Percentiles rank a stretch among this genome's conserved stretches.
phyloP scores from a whole-genome alignment of 2,329 filamentous ascomycete genomes.

The Leptographium radiaticola region DNA sequence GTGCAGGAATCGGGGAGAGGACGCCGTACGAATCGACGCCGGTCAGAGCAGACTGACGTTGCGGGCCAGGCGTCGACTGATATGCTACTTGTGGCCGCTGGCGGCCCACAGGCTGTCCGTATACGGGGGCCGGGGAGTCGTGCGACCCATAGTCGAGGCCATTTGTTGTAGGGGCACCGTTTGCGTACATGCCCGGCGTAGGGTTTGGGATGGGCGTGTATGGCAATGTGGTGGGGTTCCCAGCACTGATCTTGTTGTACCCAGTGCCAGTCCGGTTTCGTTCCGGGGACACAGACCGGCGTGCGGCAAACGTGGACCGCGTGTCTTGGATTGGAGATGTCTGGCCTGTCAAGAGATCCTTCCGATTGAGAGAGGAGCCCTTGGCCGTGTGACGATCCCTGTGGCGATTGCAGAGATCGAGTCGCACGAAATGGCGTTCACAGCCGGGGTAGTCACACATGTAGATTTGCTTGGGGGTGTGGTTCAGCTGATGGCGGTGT shows the following conservation, averaged over 20 bases:
- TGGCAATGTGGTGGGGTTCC: constrained; percentile 19
- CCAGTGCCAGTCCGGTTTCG: constrained; percentile 28
- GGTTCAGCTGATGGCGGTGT: constrained; percentile 88
- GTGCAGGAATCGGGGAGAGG: constrained; percentile 37
- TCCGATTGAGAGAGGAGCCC: constrained; percentile 62
- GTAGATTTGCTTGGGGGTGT: constrained; percentile 91
- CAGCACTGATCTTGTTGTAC: constrained; percentile 25
- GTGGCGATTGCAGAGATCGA: constrained; percentile 81
- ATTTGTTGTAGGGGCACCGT: constrained; percentile 15
- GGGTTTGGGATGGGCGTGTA: constrained; percentile 34
- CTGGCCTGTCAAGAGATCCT: constrained; percentile 51
- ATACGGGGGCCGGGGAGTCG: constrained; percentile 19
- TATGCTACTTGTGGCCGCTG: constrained; percentile 17
- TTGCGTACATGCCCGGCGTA: constrained; percentile 24
- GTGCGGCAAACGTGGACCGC: constrained; percentile 25
- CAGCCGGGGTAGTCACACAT: constrained; percentile 88
- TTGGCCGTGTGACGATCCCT: constrained; percentile 69
- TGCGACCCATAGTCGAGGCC: constrained; percentile 32
- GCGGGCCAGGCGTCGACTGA: constrained; percentile 28
- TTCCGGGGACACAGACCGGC: constrained; percentile 34
- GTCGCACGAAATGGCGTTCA: constrained; percentile 78
- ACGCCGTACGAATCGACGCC: constrained; percentile 36
- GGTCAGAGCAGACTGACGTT: constrained; percentile 33
- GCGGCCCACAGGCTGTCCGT: constrained; percentile 11
- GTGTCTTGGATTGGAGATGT: constrained; percentile 27